A percentile compares a stretch with the other conserved stretches of the same genome.
phyloP scores from a whole-genome alignment of 345 rosid species.

The Capsella bursapastoris region DNA sequence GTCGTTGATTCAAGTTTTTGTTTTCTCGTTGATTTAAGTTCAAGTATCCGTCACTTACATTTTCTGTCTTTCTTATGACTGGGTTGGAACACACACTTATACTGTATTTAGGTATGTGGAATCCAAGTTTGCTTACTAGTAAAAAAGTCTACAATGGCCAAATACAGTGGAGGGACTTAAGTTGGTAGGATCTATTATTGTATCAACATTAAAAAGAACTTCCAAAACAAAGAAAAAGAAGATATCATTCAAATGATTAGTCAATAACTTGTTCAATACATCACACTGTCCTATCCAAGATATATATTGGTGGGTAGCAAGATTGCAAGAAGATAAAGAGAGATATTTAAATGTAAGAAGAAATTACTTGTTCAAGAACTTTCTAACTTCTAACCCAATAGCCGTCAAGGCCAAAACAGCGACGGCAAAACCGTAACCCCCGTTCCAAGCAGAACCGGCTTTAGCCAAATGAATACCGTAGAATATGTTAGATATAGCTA shows the following conservation, averaged over 20 bases:
- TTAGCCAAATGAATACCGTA: slow-evolving; percentile 80
- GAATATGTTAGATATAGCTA: slow-evolving; percentile 73
- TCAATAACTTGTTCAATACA: slow-evolving; percentile 29
- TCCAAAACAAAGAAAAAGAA: background rate
- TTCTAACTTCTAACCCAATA: slow-evolving; percentile 50
- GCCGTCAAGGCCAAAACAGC: slow-evolving; percentile 50
- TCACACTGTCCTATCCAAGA: slow-evolving; percentile 34
- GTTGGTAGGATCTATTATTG: background rate
- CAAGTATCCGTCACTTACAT: background rate
- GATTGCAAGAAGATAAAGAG: background rate
- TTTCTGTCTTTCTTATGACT: no score
- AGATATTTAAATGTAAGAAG: background rate
- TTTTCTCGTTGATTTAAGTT: no score
- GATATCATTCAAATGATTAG: background rate
- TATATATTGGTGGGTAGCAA: background rate
- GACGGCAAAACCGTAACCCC: slow-evolving; percentile 59
- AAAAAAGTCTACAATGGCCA: background rate
- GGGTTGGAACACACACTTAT: no score
- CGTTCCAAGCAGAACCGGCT: slow-evolving; percentile 64
- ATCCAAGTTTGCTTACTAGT: background rate
- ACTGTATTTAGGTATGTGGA: no score
- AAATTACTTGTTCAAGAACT: slow-evolving; percentile 51
- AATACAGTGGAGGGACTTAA: background rate
- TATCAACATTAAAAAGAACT: background rate
- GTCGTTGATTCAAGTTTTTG: background rate